These are phyloP conservation scores for Carex kokanica DNA, from an alignment of 176 grass and related monocot genomes.

Conservation along the genomic window DNA sequence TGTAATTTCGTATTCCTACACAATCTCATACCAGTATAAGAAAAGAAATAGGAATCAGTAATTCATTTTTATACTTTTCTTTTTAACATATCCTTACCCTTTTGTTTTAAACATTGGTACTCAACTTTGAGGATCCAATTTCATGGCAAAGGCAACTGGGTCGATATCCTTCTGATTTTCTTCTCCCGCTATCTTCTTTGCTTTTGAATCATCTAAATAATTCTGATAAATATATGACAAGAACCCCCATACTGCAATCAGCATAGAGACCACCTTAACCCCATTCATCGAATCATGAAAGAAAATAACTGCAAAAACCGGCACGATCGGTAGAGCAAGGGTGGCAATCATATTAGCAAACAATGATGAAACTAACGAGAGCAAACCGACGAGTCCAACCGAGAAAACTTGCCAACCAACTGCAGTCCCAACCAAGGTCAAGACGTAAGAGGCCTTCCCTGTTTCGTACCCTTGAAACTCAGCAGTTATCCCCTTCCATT, in stretches of 20 bases:
- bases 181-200: constrained; percentile 21
- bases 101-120: background rate
- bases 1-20: background rate
- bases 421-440: constrained; percentile 60
- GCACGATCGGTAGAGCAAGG: constrained; percentile 45
- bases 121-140: background rate
- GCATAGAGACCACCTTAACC: constrained; percentile 53
- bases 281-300: constrained; percentile 65
- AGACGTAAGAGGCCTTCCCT: constrained; percentile 50
- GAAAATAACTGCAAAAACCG: constrained; percentile 65
- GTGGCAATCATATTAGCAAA: constrained; percentile 87
- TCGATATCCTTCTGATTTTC: background rate
- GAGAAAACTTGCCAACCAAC: constrained; percentile 56
- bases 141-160: background rate
- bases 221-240: constrained; percentile 70
- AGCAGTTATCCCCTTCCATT: constrained; percentile 36
- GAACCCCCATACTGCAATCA: constrained; percentile 78
- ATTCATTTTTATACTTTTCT: background rate
- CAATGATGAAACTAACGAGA: constrained; percentile 64
- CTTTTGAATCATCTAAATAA: constrained; percentile 48
- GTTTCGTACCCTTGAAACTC: constrained; percentile 54
- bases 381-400: constrained; percentile 56
- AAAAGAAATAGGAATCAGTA: background rate
- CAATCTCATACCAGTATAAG: background rate
- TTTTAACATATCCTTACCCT: background rate